Percentiles rank a stretch among this genome's conserved stretches.
Evolutionary conservation across 805 yeast species (phyloP).

Genomic region (Kazachstania kunashirensis): DNA sequence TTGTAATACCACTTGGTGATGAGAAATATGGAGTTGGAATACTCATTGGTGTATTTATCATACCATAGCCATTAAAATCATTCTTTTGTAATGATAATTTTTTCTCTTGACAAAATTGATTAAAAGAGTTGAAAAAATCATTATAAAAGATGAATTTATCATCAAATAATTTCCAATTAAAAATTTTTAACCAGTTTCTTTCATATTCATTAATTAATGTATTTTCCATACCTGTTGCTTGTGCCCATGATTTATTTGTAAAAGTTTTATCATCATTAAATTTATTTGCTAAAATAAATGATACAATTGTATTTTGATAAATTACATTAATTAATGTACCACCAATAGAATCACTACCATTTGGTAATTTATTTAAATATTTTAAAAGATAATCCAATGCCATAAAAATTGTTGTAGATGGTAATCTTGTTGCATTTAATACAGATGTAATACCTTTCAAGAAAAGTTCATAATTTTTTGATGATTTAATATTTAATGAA

Average conservation of each 20-base stretch:
- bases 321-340: slow-evolving; percentile 31
- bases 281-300: slow-evolving; percentile 81
- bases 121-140: slow-evolving; percentile 19
- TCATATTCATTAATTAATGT: slow-evolving; percentile 55
- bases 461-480: slow-evolving; percentile 31
- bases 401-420: slow-evolving; percentile 69
- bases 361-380: slow-evolving; percentile 35
- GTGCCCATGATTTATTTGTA: slow-evolving; percentile 90
- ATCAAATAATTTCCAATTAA: slow-evolving; percentile 50
- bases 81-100: neutral
- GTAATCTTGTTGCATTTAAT: slow-evolving; percentile 77
- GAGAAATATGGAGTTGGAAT: slow-evolving; percentile 5
- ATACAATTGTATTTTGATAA: slow-evolving; percentile 50
- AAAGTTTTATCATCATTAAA: slow-evolving; percentile 95
- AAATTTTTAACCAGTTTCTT: slow-evolving; percentile 52
- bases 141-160: slow-evolving; percentile 22
- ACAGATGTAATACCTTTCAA: slow-evolving; percentile 55
- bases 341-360: slow-evolving; percentile 25
- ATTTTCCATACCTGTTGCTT: slow-evolving; percentile 78
- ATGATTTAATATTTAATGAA: slow-evolving; percentile 24
- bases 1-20: neutral
- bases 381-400: slow-evolving; percentile 73
- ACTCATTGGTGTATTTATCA: slow-evolving; percentile 1
- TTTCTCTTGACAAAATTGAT: slow-evolving; percentile 14
- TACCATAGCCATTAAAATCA: neutral